Evolutionary conservation across 768 basidiomycete species (phyloP).

Genomic region (Lenzites betulinus): DNA sequence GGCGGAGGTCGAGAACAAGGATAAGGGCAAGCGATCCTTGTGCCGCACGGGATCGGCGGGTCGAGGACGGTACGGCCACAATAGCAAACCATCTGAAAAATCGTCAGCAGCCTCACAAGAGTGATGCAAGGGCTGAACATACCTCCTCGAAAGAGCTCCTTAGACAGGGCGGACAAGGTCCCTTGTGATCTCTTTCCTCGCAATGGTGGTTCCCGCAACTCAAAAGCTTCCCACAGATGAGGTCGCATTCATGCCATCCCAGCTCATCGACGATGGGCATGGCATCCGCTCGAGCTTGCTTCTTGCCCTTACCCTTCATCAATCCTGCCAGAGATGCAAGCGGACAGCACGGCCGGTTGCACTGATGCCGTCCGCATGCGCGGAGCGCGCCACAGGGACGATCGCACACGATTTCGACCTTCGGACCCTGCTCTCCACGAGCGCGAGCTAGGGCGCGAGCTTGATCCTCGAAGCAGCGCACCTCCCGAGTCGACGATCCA

Average conservation of each 20-base stretch:
- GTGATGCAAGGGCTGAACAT: conserved; percentile 21
- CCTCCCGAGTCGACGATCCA: conserved; percentile 61
- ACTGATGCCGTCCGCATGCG: conserved; percentile 86
- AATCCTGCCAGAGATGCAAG: conserved; percentile 61
- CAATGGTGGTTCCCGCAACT: conserved; percentile 81
- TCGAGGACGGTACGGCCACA: conserved; percentile 88
- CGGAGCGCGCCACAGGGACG: conserved; percentile 76
- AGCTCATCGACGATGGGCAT: conserved; percentile 57
- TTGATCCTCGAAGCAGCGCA: conserved; percentile 53
- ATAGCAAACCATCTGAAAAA: conserved; percentile 64
- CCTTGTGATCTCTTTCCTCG: conserved; percentile 78
- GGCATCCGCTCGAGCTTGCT: conserved; percentile 36
- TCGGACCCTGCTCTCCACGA: conserved; percentile 25
- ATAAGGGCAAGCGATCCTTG: conserved; percentile 71
- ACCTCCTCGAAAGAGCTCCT: conserved; percentile 93
- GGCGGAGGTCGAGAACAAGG: conserved; percentile 75
- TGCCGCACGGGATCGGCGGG: conserved; percentile 90
- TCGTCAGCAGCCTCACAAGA: not conserved
- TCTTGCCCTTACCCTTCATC: conserved; percentile 64
- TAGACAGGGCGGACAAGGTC: conserved; percentile 80
- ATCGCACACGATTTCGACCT: conserved; percentile 73
- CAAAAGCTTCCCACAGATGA: conserved; percentile 74
- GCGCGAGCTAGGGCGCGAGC: conserved; percentile 33
- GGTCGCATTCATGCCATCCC: conserved; percentile 82
- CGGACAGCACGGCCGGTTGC: conserved; percentile 85